Base-by-base conservation (phyloP, 441 rosid species). In the Pelargonium citronellum region DNA sequence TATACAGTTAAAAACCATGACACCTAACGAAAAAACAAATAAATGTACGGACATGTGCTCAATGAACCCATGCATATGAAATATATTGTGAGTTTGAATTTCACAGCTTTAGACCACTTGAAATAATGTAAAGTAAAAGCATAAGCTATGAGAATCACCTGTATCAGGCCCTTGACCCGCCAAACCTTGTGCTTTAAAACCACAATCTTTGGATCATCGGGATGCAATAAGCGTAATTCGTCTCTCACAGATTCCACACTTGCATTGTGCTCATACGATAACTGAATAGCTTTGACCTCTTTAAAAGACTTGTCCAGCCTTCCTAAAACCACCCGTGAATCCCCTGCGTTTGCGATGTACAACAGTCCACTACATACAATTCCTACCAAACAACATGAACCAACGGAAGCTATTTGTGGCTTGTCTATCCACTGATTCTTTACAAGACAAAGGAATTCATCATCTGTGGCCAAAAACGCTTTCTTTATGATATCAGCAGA, bases 101-200 rank as follows among this genome's bases (percentile, higher is more conserved):
- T 22, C 1, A 6, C 7, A 6, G 12, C 24, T 0, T 22, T 43
- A 43, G 7, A 5, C 10, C 47, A 43, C 47, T 6, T 43, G 47
- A 10, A 7, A 43, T 43, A 43, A 22, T 43, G 1, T 43, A 2
- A 4, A 43, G 47, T 43, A 10, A 43, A 43, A 43, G 10, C 15
- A 12, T 12, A 53, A 1, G 47, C 10, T 43, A 43, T 5, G 47
- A 11, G n/a, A 49, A 49, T 19, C 74, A 89, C 99, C 96, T 94
- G 99, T 79, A 94, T 94, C 75, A 91, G 83, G 78, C 99, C 99
- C 80, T 94, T 94, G 4, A 94, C 94, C 3, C 97, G 87, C 99
- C 99, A 94, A 0, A 94, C 97, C 43, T 91, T 94, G 75, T 94
- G 94, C 74, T 85, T 94, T 30, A 90, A 74, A 71, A 91, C 90